Conservation (phyloP, 495 filamentous ascomycete genomes). For the Tuber borchii region DNA sequence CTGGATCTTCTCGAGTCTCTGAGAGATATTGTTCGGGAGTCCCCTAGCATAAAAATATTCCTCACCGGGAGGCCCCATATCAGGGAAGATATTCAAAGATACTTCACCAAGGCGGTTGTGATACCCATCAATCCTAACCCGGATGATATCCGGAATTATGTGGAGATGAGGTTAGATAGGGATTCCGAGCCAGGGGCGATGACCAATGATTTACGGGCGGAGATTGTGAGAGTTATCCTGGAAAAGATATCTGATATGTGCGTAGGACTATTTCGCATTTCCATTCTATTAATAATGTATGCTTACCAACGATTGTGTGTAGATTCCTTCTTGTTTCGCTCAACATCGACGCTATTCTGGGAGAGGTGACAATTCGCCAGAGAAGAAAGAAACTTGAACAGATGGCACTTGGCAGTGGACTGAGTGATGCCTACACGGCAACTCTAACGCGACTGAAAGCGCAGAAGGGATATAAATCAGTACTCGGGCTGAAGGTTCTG, state of each 20-base stretch:
- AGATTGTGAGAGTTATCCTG: background rate
- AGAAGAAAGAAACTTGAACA: too few species aligned
- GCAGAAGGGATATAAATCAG: too few species aligned
- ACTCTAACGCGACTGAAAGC: too few species aligned
- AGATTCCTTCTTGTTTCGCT: too few species aligned
- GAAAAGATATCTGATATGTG: background rate
- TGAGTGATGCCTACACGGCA: too few species aligned
- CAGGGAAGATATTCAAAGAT: background rate
- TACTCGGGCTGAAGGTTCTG: too few species aligned
- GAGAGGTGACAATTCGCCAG: too few species aligned
- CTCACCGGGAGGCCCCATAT: background rate
- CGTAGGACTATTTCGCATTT: too few species aligned
- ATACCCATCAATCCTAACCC: background rate
- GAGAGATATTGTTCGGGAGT: background rate
- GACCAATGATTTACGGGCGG: background rate
- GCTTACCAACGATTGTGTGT: too few species aligned
- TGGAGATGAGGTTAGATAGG: background rate
- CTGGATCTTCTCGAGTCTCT: background rate
- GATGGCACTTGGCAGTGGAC: too few species aligned
- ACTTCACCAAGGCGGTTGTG: background rate
- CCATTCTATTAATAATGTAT: too few species aligned
- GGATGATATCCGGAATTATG: background rate
- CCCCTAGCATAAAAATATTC: background rate
- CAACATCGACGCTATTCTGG: too few species aligned
- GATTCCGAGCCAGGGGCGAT: background rate